phyloP scores from a whole-genome alignment of 768 basidiomycete genomes.

The Antrodiella citrinella region DNA sequence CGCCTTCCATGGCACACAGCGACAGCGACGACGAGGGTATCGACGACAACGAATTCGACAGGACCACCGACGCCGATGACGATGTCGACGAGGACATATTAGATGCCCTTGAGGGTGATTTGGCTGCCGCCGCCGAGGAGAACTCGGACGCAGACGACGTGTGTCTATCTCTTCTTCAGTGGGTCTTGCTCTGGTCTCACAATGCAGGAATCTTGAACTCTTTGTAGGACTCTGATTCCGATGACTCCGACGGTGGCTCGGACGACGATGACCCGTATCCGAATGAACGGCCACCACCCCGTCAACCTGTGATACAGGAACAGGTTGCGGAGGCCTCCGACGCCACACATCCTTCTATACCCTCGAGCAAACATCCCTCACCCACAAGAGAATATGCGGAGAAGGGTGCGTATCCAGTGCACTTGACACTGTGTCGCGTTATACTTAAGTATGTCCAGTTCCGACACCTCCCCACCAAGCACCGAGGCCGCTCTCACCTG shows the following conservation, averaged over 20 bases:
- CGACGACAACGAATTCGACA: conserved; percentile 54
- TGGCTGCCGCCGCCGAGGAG: conserved; percentile 30
- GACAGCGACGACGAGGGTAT: conserved; percentile 60
- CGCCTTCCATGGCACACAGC: conserved; percentile 37
- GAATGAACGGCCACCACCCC: background rate
- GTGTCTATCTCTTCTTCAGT: conserved; percentile 16
- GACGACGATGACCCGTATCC: conserved; percentile 26
- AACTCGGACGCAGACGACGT: conserved; percentile 72
- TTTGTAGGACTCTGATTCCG: conserved; percentile 46
- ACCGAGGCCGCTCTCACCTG: conserved; percentile 46
- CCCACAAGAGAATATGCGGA: too few relatives aligned
- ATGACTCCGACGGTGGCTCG: conserved; percentile 50
- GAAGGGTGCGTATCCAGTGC: conserved; percentile 11
- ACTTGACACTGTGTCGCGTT: conserved; percentile 16
- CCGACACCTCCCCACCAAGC: conserved; percentile 28
- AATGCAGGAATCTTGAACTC: conserved; percentile 2
- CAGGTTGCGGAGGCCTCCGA: too few relatives aligned
- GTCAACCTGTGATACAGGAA: too few relatives aligned
- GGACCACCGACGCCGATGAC: conserved; percentile 39
- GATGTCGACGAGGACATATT: conserved; percentile 56
- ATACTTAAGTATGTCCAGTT: conserved; percentile 14
- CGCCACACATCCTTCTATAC: too few relatives aligned
- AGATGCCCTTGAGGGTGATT: conserved; percentile 44
- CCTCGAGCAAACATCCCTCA: too few relatives aligned
- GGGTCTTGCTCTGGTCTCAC: conserved; percentile 4